phyloP scores from a whole-genome alignment of 768 basidiomycete genomes.

The Mycena sanguinolenta region DNA sequence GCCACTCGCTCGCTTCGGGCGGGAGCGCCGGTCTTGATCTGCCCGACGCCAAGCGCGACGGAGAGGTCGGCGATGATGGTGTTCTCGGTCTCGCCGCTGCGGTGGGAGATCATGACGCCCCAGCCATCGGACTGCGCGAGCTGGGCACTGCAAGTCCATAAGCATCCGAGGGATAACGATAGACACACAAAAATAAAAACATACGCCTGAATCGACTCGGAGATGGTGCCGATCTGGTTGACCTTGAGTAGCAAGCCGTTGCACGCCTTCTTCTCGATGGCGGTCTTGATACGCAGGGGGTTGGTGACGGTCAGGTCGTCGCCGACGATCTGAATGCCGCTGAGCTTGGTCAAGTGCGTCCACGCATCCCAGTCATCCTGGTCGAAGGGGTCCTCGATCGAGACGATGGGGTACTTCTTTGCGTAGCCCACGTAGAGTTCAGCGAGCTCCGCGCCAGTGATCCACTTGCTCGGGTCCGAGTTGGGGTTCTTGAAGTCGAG shows the following conservation, averaged over 20 bases:
- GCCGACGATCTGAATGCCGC: constrained; percentile 91
- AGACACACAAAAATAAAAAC: constrained; percentile 48
- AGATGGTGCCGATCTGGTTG: constrained; percentile 99
- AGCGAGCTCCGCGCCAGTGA: constrained; percentile 92
- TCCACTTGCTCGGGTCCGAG: constrained; percentile 97
- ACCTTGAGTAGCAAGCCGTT: constrained; percentile 99
- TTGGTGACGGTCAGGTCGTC: constrained; percentile 99
- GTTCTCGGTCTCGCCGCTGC: constrained; percentile 98
- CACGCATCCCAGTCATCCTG: constrained; percentile 99
- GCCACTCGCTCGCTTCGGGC: constrained; percentile 96
- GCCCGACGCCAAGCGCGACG: constrained; percentile 91
- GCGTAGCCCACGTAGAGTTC: constrained; percentile 89
- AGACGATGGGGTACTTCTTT: constrained; percentile 96
- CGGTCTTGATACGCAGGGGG: constrained; percentile 96
- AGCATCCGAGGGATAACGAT: neutral
- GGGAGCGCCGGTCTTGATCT: constrained; percentile 99
- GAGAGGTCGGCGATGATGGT: constrained; percentile 96
- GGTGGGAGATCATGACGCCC: constrained; percentile 99
- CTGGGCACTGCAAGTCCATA: constrained; percentile 75
- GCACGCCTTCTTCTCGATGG: constrained; percentile 99
- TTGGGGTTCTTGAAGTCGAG: constrained; percentile 99
- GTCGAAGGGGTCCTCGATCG: constrained; percentile 98
- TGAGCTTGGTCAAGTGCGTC: constrained; percentile 87
- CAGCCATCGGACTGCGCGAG: constrained; percentile 95
- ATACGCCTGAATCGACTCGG: constrained; percentile 98